Evolutionary conservation across 192 early-diverging fungal genomes (phyloP), one percentile per base, ranked within the genome.

Genomic region (Coemansia sp.): DNA sequence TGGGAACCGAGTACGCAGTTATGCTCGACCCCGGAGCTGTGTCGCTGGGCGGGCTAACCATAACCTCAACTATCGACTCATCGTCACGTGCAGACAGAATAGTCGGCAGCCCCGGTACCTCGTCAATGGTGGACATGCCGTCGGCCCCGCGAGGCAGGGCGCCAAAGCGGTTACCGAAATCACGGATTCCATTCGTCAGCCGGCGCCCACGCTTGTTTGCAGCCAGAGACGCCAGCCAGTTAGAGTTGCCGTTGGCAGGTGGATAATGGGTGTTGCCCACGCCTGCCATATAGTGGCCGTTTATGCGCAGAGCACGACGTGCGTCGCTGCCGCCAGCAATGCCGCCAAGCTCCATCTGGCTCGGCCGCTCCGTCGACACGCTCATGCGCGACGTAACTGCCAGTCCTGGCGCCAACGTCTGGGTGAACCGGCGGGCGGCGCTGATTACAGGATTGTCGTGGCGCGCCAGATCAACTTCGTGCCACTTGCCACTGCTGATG

Each of bases 321-420:
- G 12, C 22, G 31, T 58, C 57, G 38, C 37, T 41, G 57, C 56
- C 29, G 56, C 56, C n/a, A 14, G 45, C n/a, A 9, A 14, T 3
- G 4, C 50, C 59, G 63, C 41, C 51, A 9, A 81, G 52, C 64
- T 81, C 78, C 72, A 72, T 29, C 27, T 75, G n/a, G 47, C 65
- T 81, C 17, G 78, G 78, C 23, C 78, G 72, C 65, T 81, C 78
- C 0, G 78, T 75, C 49, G 78, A 81, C 56, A 81, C 73, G 69
- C 78, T 81, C 72, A 72, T 68, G 7, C 78, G 65, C 66, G 71
- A 41, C 10, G 47, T 59, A 52, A 69, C 17, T 21, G 54, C 22
- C 21, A 52, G 50, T 25, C 65, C 57, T 2, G 71, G 47, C 4
- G 69, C 67, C 49, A 81, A 39, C 17, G 78, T 63, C 63, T 72